These are phyloP conservation scores for Arabidopsis arenosa DNA, from an alignment of 345 rosid species.

Conservation along the genomic window DNA sequence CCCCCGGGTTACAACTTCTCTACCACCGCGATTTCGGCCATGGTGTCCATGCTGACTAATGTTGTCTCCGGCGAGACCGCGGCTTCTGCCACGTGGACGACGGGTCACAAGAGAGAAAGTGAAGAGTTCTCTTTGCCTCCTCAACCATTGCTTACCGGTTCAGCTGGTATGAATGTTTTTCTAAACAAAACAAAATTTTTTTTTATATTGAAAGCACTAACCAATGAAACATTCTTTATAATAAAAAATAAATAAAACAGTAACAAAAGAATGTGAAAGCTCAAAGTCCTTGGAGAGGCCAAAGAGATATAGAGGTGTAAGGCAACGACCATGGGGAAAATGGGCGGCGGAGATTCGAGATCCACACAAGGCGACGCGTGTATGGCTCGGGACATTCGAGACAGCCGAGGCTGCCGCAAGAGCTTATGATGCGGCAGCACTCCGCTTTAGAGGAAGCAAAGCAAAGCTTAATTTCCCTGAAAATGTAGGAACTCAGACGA, in stretches of 20 bases:
- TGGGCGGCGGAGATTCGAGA: constrained; percentile 55
- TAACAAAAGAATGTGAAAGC: constrained; percentile 6
- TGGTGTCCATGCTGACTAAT: constrained; percentile 27
- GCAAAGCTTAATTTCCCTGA: constrained; percentile 55
- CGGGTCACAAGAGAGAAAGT: not conserved
- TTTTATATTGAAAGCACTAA: not conserved
- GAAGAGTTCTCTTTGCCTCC: not conserved
- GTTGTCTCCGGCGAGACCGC: constrained; percentile 28
- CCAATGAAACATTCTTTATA: not conserved
- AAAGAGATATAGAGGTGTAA: constrained; percentile 76
- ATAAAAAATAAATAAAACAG: not conserved
- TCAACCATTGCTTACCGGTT: not conserved
- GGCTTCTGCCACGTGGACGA: not conserved
- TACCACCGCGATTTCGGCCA: constrained; percentile 14
- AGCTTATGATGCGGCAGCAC: constrained; percentile 80
- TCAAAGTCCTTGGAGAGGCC: constrained; percentile 45
- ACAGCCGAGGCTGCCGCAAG: constrained; percentile 84
- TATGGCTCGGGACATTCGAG: constrained; percentile 88
- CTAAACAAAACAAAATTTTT: not conserved
- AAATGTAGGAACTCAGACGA: constrained; percentile 1
- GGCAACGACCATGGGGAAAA: constrained; percentile 44
- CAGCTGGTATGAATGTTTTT: not conserved
- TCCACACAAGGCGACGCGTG: constrained; percentile 77
- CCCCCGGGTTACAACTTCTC: constrained; percentile 25
- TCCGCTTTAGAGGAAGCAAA: constrained; percentile 78